phyloP scores from a whole-genome alignment of 768 basidiomycete species.

The Pisolithus orientalis region DNA sequence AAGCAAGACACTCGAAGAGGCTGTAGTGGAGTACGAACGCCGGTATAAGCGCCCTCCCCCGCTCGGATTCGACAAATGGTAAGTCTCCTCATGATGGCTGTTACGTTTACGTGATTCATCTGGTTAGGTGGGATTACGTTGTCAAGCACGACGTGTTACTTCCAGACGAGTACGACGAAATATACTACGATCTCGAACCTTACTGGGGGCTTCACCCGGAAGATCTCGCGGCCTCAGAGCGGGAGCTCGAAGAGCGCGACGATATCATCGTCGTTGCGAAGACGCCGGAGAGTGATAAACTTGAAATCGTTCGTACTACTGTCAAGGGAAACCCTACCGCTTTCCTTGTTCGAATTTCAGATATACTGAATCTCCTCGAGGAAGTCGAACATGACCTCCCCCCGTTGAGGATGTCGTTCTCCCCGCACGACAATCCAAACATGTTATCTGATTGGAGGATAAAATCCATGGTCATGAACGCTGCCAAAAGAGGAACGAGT shows the following conservation, averaged over 20 bases:
- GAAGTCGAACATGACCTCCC: constrained; percentile 27
- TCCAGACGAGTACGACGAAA: constrained; percentile 44
- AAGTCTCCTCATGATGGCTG: neutral
- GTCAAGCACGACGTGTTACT: constrained; percentile 33
- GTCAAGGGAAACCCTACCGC: constrained; percentile 1
- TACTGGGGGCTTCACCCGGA: constrained; percentile 32
- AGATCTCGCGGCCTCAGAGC: constrained; percentile 14
- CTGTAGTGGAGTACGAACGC: constrained; percentile 32
- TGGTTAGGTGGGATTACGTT: constrained; percentile 36
- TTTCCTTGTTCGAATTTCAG: constrained; percentile 1
- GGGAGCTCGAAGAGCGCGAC: constrained; percentile 11
- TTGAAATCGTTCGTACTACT: constrained; percentile 13
- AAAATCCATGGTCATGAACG: constrained; percentile 16
- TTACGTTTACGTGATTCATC: neutral
- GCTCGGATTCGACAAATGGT: constrained; percentile 40
- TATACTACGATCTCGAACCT: constrained; percentile 30
- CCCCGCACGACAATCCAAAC: constrained; percentile 23
- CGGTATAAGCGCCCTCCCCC: constrained; percentile 33
- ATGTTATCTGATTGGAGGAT: constrained; percentile 23
- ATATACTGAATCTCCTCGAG: constrained; percentile 19
- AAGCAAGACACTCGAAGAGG: constrained; percentile 32
- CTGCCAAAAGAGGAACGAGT: constrained; percentile 25
- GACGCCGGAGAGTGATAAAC: neutral
- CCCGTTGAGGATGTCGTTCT: constrained; percentile 25
- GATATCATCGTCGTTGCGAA: constrained; percentile 23